phyloP scores from a whole-genome alignment of 306 rosid species.

The Cucumis cinereus region DNA sequence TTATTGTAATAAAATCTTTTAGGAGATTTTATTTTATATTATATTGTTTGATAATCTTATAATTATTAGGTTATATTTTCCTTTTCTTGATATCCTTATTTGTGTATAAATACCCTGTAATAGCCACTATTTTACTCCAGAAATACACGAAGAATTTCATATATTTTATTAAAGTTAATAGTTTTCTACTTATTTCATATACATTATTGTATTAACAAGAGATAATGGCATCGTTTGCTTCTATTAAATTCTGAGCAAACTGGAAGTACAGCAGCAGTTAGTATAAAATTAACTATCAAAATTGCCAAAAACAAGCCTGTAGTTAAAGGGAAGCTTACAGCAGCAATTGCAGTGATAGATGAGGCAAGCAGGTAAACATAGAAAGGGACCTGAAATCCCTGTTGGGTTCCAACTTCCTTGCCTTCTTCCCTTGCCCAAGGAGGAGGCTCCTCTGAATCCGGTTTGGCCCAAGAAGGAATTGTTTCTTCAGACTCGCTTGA shows the following conservation, averaged over 20 bases:
- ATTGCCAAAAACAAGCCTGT: neutral
- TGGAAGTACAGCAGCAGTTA: neutral
- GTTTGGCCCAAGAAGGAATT: slow-evolving; percentile 80
- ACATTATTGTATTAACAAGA: neutral
- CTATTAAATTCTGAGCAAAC: neutral
- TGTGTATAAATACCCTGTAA: no score
- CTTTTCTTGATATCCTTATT: no score
- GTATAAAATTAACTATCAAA: neutral
- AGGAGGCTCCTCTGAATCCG: slow-evolving; percentile 80
- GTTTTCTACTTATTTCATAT: neutral
- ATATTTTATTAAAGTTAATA: no score
- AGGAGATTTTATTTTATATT: no score
- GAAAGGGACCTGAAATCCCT: slow-evolving; percentile 49
- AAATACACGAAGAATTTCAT: no score
- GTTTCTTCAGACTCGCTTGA: slow-evolving; percentile 67
- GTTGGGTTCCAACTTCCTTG: slow-evolving; percentile 18
- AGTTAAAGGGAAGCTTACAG: slow-evolving; percentile 31
- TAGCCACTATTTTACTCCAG: no score
- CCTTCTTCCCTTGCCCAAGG: slow-evolving; percentile 75
- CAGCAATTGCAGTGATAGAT: slow-evolving; percentile 88
- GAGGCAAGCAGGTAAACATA: slow-evolving; percentile 69
- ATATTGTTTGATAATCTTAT: no score
- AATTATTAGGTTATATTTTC: no score
- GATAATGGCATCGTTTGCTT: neutral
- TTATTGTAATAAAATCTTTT: no score